A percentile compares a stretch with the other conserved stretches of the same genome.
Evolutionary conservation across 2,329 filamentous ascomycete genomes (phyloP).

Genomic region (Thielaviopsis populi): DNA sequence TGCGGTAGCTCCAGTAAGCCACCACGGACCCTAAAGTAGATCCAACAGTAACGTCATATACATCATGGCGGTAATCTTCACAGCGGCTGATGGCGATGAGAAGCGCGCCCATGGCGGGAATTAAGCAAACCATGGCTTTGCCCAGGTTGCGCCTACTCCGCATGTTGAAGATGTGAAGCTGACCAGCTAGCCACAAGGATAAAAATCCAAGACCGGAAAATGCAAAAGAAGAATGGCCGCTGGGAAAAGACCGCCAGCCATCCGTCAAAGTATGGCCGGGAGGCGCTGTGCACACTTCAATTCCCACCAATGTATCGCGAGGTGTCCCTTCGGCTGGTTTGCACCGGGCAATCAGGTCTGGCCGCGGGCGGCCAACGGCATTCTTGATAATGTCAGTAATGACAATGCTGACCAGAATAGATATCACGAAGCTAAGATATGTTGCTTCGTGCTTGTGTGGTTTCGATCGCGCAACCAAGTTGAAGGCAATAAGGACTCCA

Average conservation of each 20-base stretch:
- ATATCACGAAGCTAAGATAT: conserved; percentile 64
- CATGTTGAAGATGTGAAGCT: conserved; percentile 39
- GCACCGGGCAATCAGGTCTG: conserved; percentile 57
- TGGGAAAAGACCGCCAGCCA: conserved; percentile 72
- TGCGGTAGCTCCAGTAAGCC: conserved; percentile 50
- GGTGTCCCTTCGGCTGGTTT: conserved; percentile 44
- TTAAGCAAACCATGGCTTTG: conserved; percentile 41
- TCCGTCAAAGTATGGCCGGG: conserved; percentile 58
- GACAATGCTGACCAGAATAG: conserved; percentile 61
- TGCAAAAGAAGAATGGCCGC: conserved; percentile 63
- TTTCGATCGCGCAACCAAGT: conserved; percentile 44
- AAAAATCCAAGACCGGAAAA: conserved; percentile 68
- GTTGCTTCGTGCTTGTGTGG: conserved; percentile 74
- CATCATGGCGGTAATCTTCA: conserved; percentile 57
- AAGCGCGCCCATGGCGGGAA: conserved; percentile 46
- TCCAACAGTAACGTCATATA: conserved; percentile 52
- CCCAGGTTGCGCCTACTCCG: conserved; percentile 37
- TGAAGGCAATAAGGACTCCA: conserved; percentile 48
- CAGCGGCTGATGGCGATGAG: conserved; percentile 54
- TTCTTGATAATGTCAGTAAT: conserved; percentile 89
- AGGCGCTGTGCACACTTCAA: conserved; percentile 58
- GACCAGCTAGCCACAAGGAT: conserved; percentile 53
- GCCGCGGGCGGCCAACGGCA: conserved; percentile 58
- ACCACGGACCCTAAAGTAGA: conserved; percentile 43
- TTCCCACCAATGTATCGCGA: conserved; percentile 40